phyloP scores from a whole-genome alignment of 1,139 yeast genomes.

The Candida mesenterica region DNA sequence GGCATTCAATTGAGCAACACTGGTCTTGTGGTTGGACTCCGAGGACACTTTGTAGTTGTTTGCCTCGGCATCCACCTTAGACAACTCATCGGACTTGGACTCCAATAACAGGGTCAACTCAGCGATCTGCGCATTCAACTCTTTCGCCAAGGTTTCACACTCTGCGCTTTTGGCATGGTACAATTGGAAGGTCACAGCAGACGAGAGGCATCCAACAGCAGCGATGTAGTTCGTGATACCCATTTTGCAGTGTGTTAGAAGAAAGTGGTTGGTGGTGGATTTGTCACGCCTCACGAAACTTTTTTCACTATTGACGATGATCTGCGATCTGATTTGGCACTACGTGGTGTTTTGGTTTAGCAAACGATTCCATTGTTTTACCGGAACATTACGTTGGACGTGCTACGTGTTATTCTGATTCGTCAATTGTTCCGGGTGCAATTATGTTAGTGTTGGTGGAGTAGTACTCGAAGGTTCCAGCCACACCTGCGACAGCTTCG shows the following conservation, averaged over 20 bases:
- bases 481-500: too few relatives aligned
- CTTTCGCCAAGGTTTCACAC: slow-evolving; percentile 15
- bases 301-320: too few relatives aligned
- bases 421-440: too few relatives aligned
- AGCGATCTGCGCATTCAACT: slow-evolving; percentile 15
- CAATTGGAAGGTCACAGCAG: slow-evolving; percentile 25
- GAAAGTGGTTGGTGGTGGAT: too few relatives aligned
- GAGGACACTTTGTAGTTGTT: slow-evolving; percentile 5
- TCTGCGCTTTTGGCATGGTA: slow-evolving; percentile 27
- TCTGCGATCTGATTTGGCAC: too few relatives aligned
- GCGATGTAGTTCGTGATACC: slow-evolving; percentile 20
- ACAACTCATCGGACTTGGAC: slow-evolving; percentile 13
- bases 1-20: slow-evolving; percentile 8
- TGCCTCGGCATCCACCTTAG: slow-evolving; percentile 8
- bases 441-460: too few relatives aligned
- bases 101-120: slow-evolving; percentile 13
- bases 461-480: too few relatives aligned
- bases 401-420: too few relatives aligned
- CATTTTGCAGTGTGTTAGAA: slow-evolving; percentile 13
- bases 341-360: too few relatives aligned
- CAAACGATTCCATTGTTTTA: too few relatives aligned
- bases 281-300: too few relatives aligned
- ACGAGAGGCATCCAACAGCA: slow-evolving; percentile 25
- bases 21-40: slow-evolving; percentile 9
- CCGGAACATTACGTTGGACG: too few relatives aligned